These are phyloP conservation scores for Plasmodium chabaudi DNA, from an alignment of 169 alveolate genomes.

Conservation along the genomic window DNA sequence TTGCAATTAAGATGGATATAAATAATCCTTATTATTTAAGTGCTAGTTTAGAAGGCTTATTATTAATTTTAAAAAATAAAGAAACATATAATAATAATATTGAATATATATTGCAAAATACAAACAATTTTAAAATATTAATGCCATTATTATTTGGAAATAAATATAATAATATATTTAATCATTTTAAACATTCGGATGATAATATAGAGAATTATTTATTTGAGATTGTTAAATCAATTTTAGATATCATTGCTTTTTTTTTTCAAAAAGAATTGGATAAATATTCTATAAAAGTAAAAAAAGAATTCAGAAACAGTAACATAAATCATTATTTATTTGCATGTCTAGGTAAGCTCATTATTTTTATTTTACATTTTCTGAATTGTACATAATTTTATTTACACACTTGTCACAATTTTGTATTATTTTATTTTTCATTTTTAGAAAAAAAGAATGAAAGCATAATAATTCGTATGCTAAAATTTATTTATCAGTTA, in stretches of 20 bases:
- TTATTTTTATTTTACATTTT: not conserved
- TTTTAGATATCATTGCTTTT: conserved; percentile 40
- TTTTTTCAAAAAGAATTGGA: conserved; percentile 37
- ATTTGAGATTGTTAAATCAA: conserved; percentile 25
- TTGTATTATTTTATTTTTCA: not conserved
- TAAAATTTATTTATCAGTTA: conserved; percentile 42
- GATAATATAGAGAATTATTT: conserved; percentile 12
- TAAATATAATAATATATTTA: conserved; percentile 59
- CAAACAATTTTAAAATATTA: conserved; percentile 61
- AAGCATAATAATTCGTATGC: conserved; percentile 19
- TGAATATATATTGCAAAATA: conserved; percentile 62
- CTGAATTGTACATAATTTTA: not conserved
- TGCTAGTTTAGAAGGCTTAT: conserved; percentile 53
- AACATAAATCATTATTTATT: conserved; percentile 51
- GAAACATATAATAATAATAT: conserved; percentile 59
- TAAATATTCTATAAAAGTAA: conserved; percentile 39
- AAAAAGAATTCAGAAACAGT: conserved; percentile 51
- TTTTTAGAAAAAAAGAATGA: conserved; percentile 45
- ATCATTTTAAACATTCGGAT: conserved; percentile 1
- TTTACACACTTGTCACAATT: not conserved
- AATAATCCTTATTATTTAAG: conserved; percentile 64
- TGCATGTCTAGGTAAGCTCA: conserved; percentile 55
- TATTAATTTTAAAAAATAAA: conserved; percentile 53
- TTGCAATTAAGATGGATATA: conserved; percentile 52
- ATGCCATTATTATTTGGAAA: conserved; percentile 71